Base-by-base conservation (phyloP, 176 grass and related monocot genomes). In the Otatea glauca region DNA sequence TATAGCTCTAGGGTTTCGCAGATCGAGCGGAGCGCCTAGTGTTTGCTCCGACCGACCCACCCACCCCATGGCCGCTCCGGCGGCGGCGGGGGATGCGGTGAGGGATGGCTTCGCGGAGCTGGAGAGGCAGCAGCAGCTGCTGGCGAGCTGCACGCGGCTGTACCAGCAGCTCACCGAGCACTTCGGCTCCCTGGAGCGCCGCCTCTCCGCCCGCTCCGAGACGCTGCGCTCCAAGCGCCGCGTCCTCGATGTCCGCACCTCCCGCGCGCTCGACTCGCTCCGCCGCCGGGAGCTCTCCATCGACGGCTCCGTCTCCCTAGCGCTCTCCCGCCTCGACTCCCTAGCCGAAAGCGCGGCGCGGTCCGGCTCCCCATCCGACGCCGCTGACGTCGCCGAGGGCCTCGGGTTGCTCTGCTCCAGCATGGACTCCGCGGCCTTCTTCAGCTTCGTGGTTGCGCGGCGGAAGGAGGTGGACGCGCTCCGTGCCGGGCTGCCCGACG, bases 101-200 rank as follows among this genome's bases (percentile, higher is more conserved):
- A 68, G 82, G 83, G 88, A 88, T 66, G 92, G 93, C 61, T 92
- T 95, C 80, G 93, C 86, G 47, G 91, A 88, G 81, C 91, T 95
- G 75, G 93, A 91, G 88, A 85, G 88, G 78, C 93, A 92, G 86
- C 93, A 92, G 71, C 83, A 95, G 86, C 81, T 95, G 54, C 92
- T 95, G 3, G 85, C 84, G 16, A 87, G 79, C 68, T 95, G 93
- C 83, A 95, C 93, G 62, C 71, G 85, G 5, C 83, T 95, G 56
- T 95, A 92, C 88, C 92, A 87, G 76, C 90, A 95, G 83, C 93
- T 96, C 29, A 87, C 86, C 0, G 93, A 92, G 16, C 93, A 92
- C 86, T 92, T 91, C 90, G 62, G 80, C 51, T 58, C 88, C 29
- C 83, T 95, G 23, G 93, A 95, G 80, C 90, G 91, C 51, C 88